Percentiles rank a stretch among this genome's conserved stretches.
Evolutionary conservation across 2,329 filamentous ascomycete genomes (phyloP).

Genomic region (Geosmithia morbida): DNA sequence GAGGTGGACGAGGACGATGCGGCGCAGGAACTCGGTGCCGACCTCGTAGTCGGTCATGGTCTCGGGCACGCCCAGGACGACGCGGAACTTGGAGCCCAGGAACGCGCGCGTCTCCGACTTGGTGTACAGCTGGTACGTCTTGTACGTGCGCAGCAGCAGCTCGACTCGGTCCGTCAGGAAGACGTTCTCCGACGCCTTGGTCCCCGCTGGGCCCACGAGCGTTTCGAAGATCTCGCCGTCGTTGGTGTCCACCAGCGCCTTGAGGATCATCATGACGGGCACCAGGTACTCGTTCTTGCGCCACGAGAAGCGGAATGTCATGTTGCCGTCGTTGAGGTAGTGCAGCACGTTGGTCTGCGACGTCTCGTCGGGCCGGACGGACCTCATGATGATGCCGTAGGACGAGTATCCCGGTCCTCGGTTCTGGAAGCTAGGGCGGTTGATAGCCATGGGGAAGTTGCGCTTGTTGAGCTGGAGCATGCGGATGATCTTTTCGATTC

Average conservation of each 20-base stretch:
- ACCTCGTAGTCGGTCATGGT: constrained; percentile 80
- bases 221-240: constrained; percentile 92
- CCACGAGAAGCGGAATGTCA: constrained; percentile 97
- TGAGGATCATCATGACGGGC: constrained; percentile 91
- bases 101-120: constrained; percentile 72
- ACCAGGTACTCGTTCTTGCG: constrained; percentile 94
- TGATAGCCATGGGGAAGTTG: constrained; percentile 92
- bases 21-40: constrained; percentile 80
- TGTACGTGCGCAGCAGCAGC: constrained; percentile 83
- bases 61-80: constrained; percentile 71
- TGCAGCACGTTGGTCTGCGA: constrained; percentile 96
- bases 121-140: constrained; percentile 72
- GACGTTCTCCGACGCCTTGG: constrained; percentile 69
- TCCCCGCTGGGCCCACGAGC: constrained; percentile 65
- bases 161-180: constrained; percentile 94
- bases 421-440: constrained; percentile 77
- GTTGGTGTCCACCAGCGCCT: constrained; percentile 89
- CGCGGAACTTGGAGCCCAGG: constrained; percentile 80
- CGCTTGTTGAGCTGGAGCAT: constrained; percentile 79
- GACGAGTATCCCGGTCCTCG: constrained; percentile 79
- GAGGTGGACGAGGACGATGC: constrained; percentile 81
- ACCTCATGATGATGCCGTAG: constrained; percentile 82
- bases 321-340: constrained; percentile 88
- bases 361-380: constrained; percentile 90
- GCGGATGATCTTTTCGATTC: constrained; percentile 91